phyloP scores from a whole-genome alignment of 2,329 filamentous ascomycete genomes.

The Coniochaeta pulveracea region DNA sequence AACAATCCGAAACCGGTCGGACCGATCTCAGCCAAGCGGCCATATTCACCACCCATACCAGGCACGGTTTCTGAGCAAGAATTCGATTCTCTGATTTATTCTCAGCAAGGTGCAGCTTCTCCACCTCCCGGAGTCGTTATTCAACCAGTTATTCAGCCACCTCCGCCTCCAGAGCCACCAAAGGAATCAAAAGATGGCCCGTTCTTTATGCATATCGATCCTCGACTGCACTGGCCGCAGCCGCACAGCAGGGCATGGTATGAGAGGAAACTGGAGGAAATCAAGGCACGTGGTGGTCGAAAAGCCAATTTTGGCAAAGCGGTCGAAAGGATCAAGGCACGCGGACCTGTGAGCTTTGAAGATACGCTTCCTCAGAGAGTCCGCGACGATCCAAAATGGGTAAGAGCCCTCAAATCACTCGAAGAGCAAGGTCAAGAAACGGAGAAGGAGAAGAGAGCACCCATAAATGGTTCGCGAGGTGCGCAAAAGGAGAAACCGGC shows the following conservation, averaged over 20 bases:
- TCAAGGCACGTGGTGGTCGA: constrained; percentile 31
- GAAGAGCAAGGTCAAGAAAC: constrained; percentile 1
- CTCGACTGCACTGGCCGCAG: constrained; percentile 34
- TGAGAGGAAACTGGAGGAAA: constrained; percentile 35
- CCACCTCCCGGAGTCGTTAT: constrained; percentile 11
- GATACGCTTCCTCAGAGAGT: constrained; percentile 31
- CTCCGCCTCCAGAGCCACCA: constrained; percentile 6
- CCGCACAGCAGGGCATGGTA: constrained; percentile 33
- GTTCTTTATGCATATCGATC: constrained; percentile 36
- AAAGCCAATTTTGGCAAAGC: constrained; percentile 40
- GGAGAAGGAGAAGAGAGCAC: neutral
- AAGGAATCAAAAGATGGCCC: constrained; percentile 15
- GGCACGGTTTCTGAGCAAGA: neutral
- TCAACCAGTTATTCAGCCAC: constrained; percentile 3
- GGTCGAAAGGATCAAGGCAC: constrained; percentile 20
- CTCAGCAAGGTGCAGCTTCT: constrained; percentile 11
- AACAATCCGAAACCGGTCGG: no score
- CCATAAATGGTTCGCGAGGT: no score
- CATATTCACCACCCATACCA: no score
- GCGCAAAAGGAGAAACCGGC: no score
- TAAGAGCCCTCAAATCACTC: constrained; percentile 23
- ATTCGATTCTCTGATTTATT: constrained; percentile 17
- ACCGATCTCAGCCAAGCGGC: no score
- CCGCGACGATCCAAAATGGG: constrained; percentile 30
- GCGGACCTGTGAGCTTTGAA: constrained; percentile 11